Evolutionary conservation across 129 eudicot genomes (phyloP).

Genomic region (Solidago caesia): DNA sequence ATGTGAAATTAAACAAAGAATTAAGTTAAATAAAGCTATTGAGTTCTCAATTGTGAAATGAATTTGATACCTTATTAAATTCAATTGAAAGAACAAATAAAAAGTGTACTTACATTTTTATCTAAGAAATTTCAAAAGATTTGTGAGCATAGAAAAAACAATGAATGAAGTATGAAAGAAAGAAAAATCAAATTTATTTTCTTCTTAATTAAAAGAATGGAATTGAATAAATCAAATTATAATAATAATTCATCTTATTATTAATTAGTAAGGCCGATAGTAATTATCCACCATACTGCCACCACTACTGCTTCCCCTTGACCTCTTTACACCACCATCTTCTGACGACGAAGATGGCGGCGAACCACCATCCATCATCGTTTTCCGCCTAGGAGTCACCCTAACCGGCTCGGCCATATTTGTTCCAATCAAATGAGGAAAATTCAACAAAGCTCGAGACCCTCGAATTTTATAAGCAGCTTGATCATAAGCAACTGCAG

Average conservation of each 20-base stretch:
- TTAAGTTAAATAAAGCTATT: too few relatives aligned
- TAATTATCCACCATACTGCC: constrained; percentile 22
- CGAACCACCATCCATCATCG: constrained; percentile 12
- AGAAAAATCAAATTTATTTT: neutral
- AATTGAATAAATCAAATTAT: neutral
- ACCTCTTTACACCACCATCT: constrained; percentile 16
- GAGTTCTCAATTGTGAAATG: too few relatives aligned
- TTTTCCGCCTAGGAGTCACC: constrained; percentile 34
- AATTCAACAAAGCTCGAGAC: constrained; percentile 40
- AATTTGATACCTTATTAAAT: too few relatives aligned
- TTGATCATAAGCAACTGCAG: constrained; percentile 54
- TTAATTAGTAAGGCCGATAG: neutral
- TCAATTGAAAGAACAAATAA: too few relatives aligned
- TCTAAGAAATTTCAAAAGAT: too few relatives aligned
- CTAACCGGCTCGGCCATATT: constrained; percentile 39
- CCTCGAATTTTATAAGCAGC: constrained; percentile 50
- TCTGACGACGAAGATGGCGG: constrained; percentile 16
- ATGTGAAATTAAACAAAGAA: too few relatives aligned
- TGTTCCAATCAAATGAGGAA: constrained; percentile 43
- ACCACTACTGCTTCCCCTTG: constrained; percentile 16
- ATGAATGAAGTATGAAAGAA: neutral
- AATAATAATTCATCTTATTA: neutral
- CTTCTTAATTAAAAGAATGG: neutral
- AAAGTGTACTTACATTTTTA: too few relatives aligned
- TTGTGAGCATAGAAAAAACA: neutral